A percentile compares a stretch with the other conserved stretches of the same genome.
Evolutionary conservation across 805 yeast species (phyloP).

Genomic region (Wickerhamiella sergipiensis): DNA sequence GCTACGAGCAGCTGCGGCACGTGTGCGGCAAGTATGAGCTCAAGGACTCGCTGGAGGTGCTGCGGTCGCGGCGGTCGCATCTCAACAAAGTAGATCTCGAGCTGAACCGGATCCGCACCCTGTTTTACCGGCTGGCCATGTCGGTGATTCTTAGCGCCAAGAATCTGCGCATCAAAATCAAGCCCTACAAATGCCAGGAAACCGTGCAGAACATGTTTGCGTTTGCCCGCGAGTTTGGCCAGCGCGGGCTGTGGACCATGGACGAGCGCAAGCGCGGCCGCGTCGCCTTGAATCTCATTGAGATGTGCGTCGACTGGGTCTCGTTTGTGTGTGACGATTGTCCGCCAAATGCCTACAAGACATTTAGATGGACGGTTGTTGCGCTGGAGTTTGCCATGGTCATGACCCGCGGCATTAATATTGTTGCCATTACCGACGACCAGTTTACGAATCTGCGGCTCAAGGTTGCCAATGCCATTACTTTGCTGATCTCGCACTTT

Average conservation of each 20-base stretch:
- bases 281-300: slow-evolving; percentile 57
- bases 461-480: slow-evolving; percentile 89
- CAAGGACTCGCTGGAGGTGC: slow-evolving; percentile 7
- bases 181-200: slow-evolving; percentile 56
- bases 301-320: slow-evolving; percentile 79
- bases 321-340: slow-evolving; percentile 90
- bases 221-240: slow-evolving; percentile 71
- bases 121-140: slow-evolving; percentile 54
- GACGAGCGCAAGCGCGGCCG: slow-evolving; percentile 54
- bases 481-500: slow-evolving; percentile 83
- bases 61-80: slow-evolving; percentile 38
- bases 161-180: slow-evolving; percentile 39
- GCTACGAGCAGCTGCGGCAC: slow-evolving; percentile 40
- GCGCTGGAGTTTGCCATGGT: slow-evolving; percentile 95
- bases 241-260: slow-evolving; percentile 49
- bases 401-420: slow-evolving; percentile 81
- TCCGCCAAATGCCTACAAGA: slow-evolving; percentile 76
- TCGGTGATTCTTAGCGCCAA: slow-evolving; percentile 49
- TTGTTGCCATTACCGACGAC: slow-evolving; percentile 61
- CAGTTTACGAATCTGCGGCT: slow-evolving; percentile 59
- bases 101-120: slow-evolving; percentile 47
- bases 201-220: slow-evolving; percentile 59
- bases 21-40: slow-evolving; percentile 15
- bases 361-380: slow-evolving; percentile 91
- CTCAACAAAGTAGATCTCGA: slow-evolving; percentile 61